phyloP scores from a whole-genome alignment of 2,329 filamentous ascomycete species.

The Ophiostoma fasciatum region DNA sequence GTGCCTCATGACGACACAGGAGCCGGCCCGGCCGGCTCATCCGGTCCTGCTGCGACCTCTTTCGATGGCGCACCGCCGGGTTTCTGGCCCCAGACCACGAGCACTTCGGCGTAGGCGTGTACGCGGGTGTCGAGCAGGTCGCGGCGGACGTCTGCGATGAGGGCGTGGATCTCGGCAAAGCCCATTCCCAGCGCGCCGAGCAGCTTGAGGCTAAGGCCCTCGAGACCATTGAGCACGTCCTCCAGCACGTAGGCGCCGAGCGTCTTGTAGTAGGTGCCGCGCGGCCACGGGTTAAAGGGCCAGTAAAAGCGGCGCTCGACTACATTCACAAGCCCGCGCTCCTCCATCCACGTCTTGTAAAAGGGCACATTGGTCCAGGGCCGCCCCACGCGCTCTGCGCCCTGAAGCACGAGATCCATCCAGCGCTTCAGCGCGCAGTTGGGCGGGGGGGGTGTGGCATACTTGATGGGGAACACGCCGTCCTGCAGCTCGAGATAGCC shows the following conservation, averaged over 20 bases:
- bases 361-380: slow-evolving; percentile 12
- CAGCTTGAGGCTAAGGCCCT: slow-evolving; percentile 5
- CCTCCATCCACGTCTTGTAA: slow-evolving; percentile 11
- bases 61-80: too few relatives aligned
- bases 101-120: slow-evolving; percentile 4
- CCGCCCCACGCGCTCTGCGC: slow-evolving; percentile 9
- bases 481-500: slow-evolving; percentile 8
- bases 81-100: slow-evolving; percentile 1
- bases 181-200: slow-evolving; percentile 1
- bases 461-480: slow-evolving; percentile 6
- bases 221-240: slow-evolving; percentile 9
- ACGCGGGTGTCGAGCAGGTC: slow-evolving; percentile 3
- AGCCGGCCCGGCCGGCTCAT: too few relatives aligned
- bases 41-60: too few relatives aligned
- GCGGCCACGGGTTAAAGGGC: slow-evolving; percentile 15
- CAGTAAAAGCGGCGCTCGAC: slow-evolving; percentile 15
- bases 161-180: slow-evolving; percentile 1
- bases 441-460: slow-evolving; percentile 5
- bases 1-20: too few relatives aligned
- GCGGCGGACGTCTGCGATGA: slow-evolving; percentile 3
- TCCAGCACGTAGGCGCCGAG: slow-evolving; percentile 12
- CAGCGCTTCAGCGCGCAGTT: slow-evolving; percentile 9
- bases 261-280: slow-evolving; percentile 14
- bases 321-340: slow-evolving; percentile 14
- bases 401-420: slow-evolving; percentile 10